Base-by-base conservation (phyloP, 257 asterid species). In the Solanum arcanum region DNA sequence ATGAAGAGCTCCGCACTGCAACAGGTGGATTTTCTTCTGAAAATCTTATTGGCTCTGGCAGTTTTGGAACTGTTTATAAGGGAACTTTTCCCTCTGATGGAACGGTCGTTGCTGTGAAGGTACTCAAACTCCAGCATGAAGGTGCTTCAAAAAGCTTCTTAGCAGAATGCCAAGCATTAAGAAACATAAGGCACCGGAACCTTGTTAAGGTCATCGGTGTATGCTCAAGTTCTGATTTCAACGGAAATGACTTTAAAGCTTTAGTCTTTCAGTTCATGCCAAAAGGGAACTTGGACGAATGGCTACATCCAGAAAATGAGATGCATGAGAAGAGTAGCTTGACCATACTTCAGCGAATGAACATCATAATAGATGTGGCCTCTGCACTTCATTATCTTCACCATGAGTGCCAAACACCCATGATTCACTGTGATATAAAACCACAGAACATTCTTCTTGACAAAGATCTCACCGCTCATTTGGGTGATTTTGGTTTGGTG, bases 351-450 rank as follows among this genome's bases (percentile, higher is more conserved):
- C 91, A 91, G 46, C 74, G 93, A 88, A 82, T 93, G 20, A 84
- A 86, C 88, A 86, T 93, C 41, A 89, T 90, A 77, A n/a, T 76
- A 83, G 94, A 91, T 44, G 80, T 93, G 49, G 94, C 93, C 31
- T 90, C 93, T 39, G 93, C 93, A 39, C 82, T 92, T 23, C 46
- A 90, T 66, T 92, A 93, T 87, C 94, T 93, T 37, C 94, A 93
- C 74, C 88, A 91, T 86, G 90, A 88, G 56, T 89, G 90, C 85
- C 89, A 85, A 46, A 86, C 88, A 1, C 90, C 92, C 7, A 77
- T 92, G 25, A 88, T 89, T 84, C 96, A 91, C 80, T 90, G 94
- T 56, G 93, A 91, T 89, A 87, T 92, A 77, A 93, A 93, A 89
- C 94, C 94, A 33, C 87, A 87, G 7, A 93, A 93, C 60, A 87